Percentiles rank a stretch among this genome's conserved stretches.
Evolutionary conservation across 1,284 basidiomycete genomes (phyloP).

Genomic region (Ustilago esculenta): DNA sequence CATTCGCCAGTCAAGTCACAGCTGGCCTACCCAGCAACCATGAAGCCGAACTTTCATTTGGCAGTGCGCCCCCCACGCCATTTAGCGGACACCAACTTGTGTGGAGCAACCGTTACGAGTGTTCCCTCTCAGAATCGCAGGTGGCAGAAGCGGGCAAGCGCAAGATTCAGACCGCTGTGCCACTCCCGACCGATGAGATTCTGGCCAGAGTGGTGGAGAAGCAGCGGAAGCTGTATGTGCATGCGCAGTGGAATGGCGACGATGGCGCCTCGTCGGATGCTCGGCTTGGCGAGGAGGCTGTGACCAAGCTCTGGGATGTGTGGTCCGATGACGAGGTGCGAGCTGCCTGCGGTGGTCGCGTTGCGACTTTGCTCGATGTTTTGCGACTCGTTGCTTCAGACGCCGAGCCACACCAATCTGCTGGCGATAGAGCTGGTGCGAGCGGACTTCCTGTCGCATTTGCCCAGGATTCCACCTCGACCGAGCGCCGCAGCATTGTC

Average conservation of each 20-base stretch:
- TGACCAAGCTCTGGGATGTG: slow-evolving; percentile 38
- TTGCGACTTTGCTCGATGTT: slow-evolving; percentile 26
- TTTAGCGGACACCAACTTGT: slow-evolving; percentile 39
- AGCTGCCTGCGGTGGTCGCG: slow-evolving; percentile 28
- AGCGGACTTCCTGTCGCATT: slow-evolving; percentile 5
- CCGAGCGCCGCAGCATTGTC: slow-evolving; percentile 13
- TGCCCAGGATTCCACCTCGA: background rate
- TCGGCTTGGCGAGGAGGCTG: slow-evolving; percentile 20
- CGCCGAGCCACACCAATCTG: background rate
- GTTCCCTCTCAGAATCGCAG: slow-evolving; percentile 19
- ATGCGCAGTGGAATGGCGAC: slow-evolving; percentile 41
- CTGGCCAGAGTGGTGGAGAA: slow-evolving; percentile 27
- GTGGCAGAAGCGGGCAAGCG: slow-evolving; percentile 28
- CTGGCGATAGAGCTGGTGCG: background rate
- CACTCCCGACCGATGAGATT: slow-evolving; percentile 33
- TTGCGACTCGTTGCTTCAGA: slow-evolving; percentile 32
- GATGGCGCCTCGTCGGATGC: slow-evolving; percentile 17
- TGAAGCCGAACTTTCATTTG: background rate
- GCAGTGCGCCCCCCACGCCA: slow-evolving; percentile 26
- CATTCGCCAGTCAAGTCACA: background rate
- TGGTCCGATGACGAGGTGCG: slow-evolving; percentile 40
- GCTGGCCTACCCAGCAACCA: background rate
- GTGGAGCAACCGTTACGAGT: slow-evolving; percentile 41
- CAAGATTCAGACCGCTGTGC: slow-evolving; percentile 29
- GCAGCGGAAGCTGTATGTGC: slow-evolving; percentile 40